Conservation (phyloP, 1,139 yeast genomes). For the Suhomyces bokatorum region DNA sequence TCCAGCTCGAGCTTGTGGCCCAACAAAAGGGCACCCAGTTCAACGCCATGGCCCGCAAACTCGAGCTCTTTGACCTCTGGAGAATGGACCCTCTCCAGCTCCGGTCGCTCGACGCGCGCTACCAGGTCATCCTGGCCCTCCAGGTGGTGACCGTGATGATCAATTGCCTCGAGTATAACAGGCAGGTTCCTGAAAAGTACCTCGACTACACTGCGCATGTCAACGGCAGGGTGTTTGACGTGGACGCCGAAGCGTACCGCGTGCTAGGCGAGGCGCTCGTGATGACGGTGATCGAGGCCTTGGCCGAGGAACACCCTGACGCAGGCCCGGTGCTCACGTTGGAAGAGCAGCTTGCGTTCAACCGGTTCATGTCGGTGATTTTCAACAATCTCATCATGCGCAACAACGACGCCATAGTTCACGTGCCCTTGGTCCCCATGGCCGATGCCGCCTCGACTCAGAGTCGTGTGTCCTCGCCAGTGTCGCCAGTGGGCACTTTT, state of each 20-base stretch:
- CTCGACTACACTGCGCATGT: conserved; percentile 18
- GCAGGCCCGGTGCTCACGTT: not conserved
- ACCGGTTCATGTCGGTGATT: conserved; percentile 16
- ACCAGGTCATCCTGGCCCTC: conserved; percentile 22
- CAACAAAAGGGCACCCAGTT: not conserved
- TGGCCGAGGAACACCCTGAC: conserved; percentile 4
- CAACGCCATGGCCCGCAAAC: conserved; percentile 6
- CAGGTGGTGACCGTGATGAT: conserved; percentile 22
- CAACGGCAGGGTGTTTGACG: conserved; percentile 23
- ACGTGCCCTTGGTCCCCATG: conserved; percentile 1
- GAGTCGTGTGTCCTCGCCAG: too few relatives aligned
- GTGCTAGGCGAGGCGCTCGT: conserved; percentile 27
- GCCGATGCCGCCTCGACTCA: not conserved
- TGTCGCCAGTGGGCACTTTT: too few relatives aligned
- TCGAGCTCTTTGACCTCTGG: conserved; percentile 12
- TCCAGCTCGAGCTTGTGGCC: conserved; percentile 9
- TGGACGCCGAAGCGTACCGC: conserved; percentile 18
- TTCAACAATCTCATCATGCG: conserved; percentile 18
- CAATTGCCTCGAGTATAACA: conserved; percentile 18
- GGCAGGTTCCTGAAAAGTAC: conserved; percentile 15
- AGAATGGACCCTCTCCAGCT: conserved; percentile 11
- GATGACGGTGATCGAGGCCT: conserved; percentile 17
- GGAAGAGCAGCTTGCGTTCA: conserved; percentile 15
- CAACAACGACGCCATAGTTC: conserved; percentile 6
- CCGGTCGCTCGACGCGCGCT: conserved; percentile 16